Percentiles rank a stretch among this genome's conserved stretches.
These are phyloP conservation scores for Phytophthora pluvialis DNA, from an alignment of 352 stramenopile species.

Conservation along the genomic window DNA sequence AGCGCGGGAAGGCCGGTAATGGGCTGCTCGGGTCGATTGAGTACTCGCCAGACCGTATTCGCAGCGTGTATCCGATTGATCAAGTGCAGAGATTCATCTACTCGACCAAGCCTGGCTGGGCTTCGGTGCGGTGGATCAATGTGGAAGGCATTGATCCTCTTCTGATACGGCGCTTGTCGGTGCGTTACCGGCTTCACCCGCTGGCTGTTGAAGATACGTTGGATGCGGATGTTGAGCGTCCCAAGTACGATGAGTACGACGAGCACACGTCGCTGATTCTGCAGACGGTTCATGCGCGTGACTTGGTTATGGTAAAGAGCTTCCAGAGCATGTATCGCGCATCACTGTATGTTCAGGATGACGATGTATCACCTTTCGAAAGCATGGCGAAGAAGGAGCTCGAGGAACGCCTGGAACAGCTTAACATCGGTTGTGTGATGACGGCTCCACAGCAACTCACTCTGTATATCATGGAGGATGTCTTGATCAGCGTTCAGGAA, in stretches of 20 bases:
- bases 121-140: slow-evolving; percentile 84
- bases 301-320: slow-evolving; percentile 58
- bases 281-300: slow-evolving; percentile 61
- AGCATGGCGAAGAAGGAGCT: slow-evolving; percentile 73
- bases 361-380: slow-evolving; percentile 61
- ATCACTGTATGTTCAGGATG: slow-evolving; percentile 63
- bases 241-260: slow-evolving; percentile 89
- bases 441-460: slow-evolving; percentile 78
- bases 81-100: slow-evolving; percentile 88
- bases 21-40: slow-evolving; percentile 69
- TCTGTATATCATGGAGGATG: slow-evolving; percentile 75
- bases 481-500: slow-evolving; percentile 79
- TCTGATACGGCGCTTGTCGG: slow-evolving; percentile 72
- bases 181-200: slow-evolving; percentile 87
- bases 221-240: slow-evolving; percentile 76
- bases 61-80: slow-evolving; percentile 73
- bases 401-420: slow-evolving; percentile 55
- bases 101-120: slow-evolving; percentile 77
- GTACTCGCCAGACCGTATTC: slow-evolving; percentile 81
- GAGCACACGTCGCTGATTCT: slow-evolving; percentile 83
- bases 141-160: slow-evolving; percentile 69
- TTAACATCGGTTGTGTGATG: slow-evolving; percentile 72
- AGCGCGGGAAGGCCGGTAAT: slow-evolving; percentile 14
- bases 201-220: slow-evolving; percentile 85
- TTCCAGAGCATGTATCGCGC: slow-evolving; percentile 82